Base-by-base conservation (phyloP, 345 rosid genomes). In the Gossypium raimondii region DNA sequence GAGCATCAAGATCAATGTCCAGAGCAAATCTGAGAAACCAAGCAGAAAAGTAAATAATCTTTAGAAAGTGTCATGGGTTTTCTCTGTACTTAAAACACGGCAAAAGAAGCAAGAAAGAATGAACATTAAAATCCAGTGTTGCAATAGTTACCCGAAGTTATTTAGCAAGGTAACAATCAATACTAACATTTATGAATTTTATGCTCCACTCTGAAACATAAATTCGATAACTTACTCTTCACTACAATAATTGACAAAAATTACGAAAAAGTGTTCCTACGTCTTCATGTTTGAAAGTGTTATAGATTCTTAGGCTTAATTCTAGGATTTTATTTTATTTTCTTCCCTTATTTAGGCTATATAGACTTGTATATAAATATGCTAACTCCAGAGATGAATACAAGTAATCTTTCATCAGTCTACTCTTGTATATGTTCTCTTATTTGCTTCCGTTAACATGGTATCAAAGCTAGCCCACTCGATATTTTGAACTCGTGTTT, bases 1-100 rank as follows among this genome's bases (percentile, higher is more conserved):
- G 99, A 82, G 98, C 99, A 90, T 91, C 99, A 75, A 95, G 86
- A 85, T 95, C 98, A 80, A 95, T 93, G 82, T 95, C 98, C 70
- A 95, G 97, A 78, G 99, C 93, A 83, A 95, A 95, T 78, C 99
- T 95, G 87, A 70, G 70, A 80, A 75, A 78, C 59, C 70, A 83
- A 81, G 63, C 73, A 73, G 51, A 80, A 60, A 78, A 43, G 57
- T 22, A 50, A 50, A 68, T 68, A 25, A 48, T 68, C 69, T 3
- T 17, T 41, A 50, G 10, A n/a, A 61, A 61, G 12, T n/a, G 43
- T 41, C 16, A n/a, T n/a, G 7, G 63, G 41, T 51, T 59, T 73
- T 45, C 14, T 45, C 8, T 18, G n/a, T 34, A 27, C 3, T n/a
- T 3, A 73, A 48, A 18, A 12, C 2, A 62, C 24, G 11, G 18